phyloP scores from a whole-genome alignment of 2,329 filamentous ascomycete genomes.

The Paecilomyces dactylethromorphus region DNA sequence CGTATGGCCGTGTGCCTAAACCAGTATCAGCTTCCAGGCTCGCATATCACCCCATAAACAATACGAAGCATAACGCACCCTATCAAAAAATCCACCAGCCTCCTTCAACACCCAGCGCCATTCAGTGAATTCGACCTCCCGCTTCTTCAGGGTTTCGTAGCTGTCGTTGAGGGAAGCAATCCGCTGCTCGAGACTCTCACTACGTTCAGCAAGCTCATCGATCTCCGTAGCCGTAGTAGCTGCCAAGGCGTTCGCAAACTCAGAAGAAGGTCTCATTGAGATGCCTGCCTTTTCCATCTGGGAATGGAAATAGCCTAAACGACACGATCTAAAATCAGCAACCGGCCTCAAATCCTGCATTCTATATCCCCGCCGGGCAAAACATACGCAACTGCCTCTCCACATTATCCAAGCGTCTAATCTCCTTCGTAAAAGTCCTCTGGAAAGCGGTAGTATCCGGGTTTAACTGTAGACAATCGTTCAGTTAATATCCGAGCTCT shows the following conservation, averaged over 20 bases:
- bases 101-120: constrained; percentile 98
- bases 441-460: constrained; percentile 90
- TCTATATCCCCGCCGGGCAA: background rate
- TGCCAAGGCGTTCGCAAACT: constrained; percentile 80
- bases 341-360: constrained; percentile 2
- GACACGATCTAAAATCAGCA: constrained; percentile 3
- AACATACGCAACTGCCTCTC: constrained; percentile 89
- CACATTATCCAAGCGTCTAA: constrained; percentile 93
- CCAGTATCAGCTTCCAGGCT: constrained; percentile 1
- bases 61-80: constrained; percentile 36
- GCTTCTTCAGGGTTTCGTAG: constrained; percentile 97
- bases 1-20: constrained; percentile 81
- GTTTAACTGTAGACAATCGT: constrained; percentile 62
- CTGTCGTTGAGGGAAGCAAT: constrained; percentile 91
- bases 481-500: background rate
- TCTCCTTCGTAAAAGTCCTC: constrained; percentile 94
- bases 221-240: constrained; percentile 91
- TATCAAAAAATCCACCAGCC: constrained; percentile 94
- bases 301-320: constrained; percentile 79
- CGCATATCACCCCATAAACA: background rate
- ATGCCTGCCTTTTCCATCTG: constrained; percentile 95
- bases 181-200: constrained; percentile 85
- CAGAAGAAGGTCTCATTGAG: constrained; percentile 78
- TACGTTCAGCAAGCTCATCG: constrained; percentile 87
- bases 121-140: constrained; percentile 92